phyloP scores from a whole-genome alignment of 2,329 filamentous ascomycete species.

The Arthrinium phaeospermum region DNA sequence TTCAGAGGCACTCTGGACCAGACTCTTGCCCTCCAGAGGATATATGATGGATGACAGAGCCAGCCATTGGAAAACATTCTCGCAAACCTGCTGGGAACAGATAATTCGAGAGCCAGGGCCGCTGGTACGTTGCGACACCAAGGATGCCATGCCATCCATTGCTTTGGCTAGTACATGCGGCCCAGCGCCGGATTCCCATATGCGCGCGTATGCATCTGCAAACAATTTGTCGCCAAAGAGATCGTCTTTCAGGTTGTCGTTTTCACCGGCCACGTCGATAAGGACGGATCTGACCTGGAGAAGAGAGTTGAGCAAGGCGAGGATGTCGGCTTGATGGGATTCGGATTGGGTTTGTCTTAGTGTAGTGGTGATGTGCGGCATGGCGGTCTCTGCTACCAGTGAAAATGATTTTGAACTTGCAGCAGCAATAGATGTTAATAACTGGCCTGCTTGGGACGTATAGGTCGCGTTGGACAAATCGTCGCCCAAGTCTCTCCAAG shows the following conservation, averaged over 20 bases:
- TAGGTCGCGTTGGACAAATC: slow-evolving; percentile 61
- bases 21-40: slow-evolving; percentile 31
- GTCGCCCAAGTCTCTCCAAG: slow-evolving; percentile 58
- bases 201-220: slow-evolving; percentile 32
- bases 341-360: slow-evolving; percentile 56
- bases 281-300: slow-evolving; percentile 41
- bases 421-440: slow-evolving; percentile 57
- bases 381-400: slow-evolving; percentile 51
- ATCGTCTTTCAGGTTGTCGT: slow-evolving; percentile 32
- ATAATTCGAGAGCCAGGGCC: slow-evolving; percentile 26
- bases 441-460: slow-evolving; percentile 55
- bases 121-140: slow-evolving; percentile 35
- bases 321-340: slow-evolving; percentile 56
- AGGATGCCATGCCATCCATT: slow-evolving; percentile 36
- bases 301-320: slow-evolving; percentile 57
- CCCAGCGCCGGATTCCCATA: slow-evolving; percentile 31
- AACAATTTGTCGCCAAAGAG: slow-evolving; percentile 39
- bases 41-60: slow-evolving; percentile 33
- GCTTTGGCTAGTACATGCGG: slow-evolving; percentile 32
- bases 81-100: slow-evolving; percentile 36
- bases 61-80: slow-evolving; percentile 34
- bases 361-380: slow-evolving; percentile 55
- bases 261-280: slow-evolving; percentile 35
- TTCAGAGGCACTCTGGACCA: slow-evolving; percentile 23
- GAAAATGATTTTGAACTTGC: slow-evolving; percentile 55